Evolutionary conservation across 768 basidiomycete species (phyloP), one percentile per base, ranked within the genome.

Genomic region (Phallus indusiatus): DNA sequence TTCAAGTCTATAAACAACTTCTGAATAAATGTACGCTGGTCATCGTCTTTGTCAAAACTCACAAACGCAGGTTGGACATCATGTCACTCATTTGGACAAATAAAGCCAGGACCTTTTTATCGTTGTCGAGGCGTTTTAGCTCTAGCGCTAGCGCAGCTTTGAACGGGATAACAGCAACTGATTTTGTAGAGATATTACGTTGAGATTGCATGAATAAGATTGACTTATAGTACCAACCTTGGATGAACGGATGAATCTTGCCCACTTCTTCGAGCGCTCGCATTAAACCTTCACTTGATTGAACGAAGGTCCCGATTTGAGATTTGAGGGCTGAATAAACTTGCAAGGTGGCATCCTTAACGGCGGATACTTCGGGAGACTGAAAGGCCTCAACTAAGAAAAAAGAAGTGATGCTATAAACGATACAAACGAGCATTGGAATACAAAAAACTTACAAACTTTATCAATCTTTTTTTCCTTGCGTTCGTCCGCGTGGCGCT

Each of bases 201-300:
- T 10, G 42, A n/a, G 12, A 2, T 20, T 22, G 0, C 4, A 5
- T 14, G 17, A 20, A 56, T 20, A 16, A 37, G 11, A 33, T 16
- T 7, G 2, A 16, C 34, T 24, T 20, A 1, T 16, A n/a, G 46
- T 10, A 16, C 65, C 17, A 54, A 69, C 70, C 68, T 12, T 62
- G 64, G 22, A 71, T 62, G 54, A 59, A 68, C 11, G 69, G 69
- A 60, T 70, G 69, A 5, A 70, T 37, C 51, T 68, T 63, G 36
- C 66, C 62, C n/a, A 70, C 65, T 51, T 64, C 66, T 53, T 67
- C 67, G 17, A 70, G 62, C 11, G 62, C 64, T 8, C 63, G 67
- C 64, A 70, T 66, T 3, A 69, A 36, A 5, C 64, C 60, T n/a
- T 59, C 63, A 49, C 56, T 68, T 18, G 57, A 62, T 33, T 69